phyloP scores from a whole-genome alignment of 768 basidiomycete genomes.

The Lactarius deliciosus region DNA sequence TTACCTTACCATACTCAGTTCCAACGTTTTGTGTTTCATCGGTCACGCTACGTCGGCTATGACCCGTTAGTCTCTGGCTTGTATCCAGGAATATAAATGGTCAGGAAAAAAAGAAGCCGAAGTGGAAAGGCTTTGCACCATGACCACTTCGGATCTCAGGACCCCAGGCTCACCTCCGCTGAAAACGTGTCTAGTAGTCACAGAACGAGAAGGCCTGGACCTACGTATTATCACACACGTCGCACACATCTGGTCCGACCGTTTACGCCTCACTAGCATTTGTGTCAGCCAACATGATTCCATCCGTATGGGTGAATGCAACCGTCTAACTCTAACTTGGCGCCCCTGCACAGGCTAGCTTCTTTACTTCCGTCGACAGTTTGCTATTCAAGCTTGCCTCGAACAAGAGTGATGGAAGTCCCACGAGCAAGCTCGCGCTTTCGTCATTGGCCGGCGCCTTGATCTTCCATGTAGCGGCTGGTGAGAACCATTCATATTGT shows the following conservation, averaged over 20 bases:
- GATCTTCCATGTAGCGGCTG: constrained; percentile 27
- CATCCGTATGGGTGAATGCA: neutral
- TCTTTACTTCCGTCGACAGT: constrained; percentile 28
- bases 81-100: no score
- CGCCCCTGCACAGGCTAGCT: constrained; percentile 17
- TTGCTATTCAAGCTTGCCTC: constrained; percentile 13
- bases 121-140: no score
- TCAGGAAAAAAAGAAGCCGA: no score
- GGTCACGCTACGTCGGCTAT: no score
- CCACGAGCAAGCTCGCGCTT: constrained; percentile 5
- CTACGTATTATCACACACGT: constrained; percentile 12
- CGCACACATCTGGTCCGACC: constrained; percentile 25
- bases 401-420: neutral
- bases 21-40: no score
- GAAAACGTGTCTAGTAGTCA: neutral
- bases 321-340: neutral
- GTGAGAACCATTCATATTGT: constrained; percentile 17
- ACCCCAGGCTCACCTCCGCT: neutral
- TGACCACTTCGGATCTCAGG: neutral
- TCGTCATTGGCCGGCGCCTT: constrained; percentile 27
- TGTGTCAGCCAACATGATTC: constrained; percentile 11
- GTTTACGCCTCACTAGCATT: constrained; percentile 25
- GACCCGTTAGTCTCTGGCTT: no score
- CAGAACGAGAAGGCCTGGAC: neutral
- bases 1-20: no score